phyloP scores from a whole-genome alignment of 495 filamentous ascomycete genomes.

The Pyrenula massariospora region DNA sequence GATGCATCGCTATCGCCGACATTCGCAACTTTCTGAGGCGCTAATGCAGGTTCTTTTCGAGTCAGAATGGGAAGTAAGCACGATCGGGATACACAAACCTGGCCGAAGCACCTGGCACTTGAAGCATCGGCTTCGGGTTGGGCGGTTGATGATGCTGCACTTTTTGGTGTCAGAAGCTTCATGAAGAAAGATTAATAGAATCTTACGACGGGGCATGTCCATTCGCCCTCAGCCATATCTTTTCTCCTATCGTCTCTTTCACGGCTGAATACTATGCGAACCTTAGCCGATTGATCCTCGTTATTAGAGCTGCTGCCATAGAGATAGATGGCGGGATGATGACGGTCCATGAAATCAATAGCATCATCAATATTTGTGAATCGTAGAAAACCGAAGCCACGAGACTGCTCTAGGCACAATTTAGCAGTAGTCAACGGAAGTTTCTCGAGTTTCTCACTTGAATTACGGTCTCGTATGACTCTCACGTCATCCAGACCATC shows the following conservation, averaged over 20 bases:
- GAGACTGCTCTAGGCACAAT: constrained; percentile 36
- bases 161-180: constrained; percentile 16
- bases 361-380: constrained; percentile 50
- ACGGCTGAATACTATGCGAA: constrained; percentile 46
- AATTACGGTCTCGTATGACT: constrained; percentile 55
- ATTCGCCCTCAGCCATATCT: constrained; percentile 52
- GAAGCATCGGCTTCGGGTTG: constrained; percentile 57
- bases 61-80: neutral
- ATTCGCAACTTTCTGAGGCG: constrained; percentile 33
- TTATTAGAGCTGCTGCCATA: constrained; percentile 32
- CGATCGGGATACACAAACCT: constrained; percentile 37
- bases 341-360: constrained; percentile 50
- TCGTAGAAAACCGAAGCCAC: constrained; percentile 56
- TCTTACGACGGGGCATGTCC: constrained; percentile 59
- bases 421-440: constrained; percentile 5
- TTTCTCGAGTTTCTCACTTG: constrained; percentile 31
- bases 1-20: constrained; percentile 75
- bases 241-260: constrained; percentile 44
- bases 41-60: constrained; percentile 10
- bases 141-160: constrained; percentile 65
- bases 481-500: constrained; percentile 49
- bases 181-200: constrained; percentile 9
- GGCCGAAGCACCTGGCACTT: constrained; percentile 60
- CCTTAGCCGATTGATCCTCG: constrained; percentile 42
- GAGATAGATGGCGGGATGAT: constrained; percentile 52